A percentile compares a stretch with the other conserved stretches of the same genome.
These are phyloP conservation scores for Paecilomyces formosus DNA, from an alignment of 2,329 filamentous ascomycete genomes.

Conservation along the genomic window DNA sequence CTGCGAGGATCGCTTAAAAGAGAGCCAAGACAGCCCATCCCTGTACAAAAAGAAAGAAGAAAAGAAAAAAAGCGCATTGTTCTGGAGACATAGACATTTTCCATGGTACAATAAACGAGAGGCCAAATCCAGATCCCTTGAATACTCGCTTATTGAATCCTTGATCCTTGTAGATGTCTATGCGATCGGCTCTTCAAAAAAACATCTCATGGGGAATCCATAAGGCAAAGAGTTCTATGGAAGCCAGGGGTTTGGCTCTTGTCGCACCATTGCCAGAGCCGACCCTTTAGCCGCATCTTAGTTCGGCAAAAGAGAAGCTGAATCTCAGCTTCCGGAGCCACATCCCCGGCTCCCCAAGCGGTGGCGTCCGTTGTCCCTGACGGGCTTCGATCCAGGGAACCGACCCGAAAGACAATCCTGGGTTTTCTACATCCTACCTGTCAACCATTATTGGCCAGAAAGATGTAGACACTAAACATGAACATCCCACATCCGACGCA, in stretches of 20 bases:
- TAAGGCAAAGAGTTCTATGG: not conserved
- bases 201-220: not conserved
- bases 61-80: not conserved
- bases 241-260: not conserved
- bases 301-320: not conserved
- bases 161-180: not conserved
- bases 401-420: not conserved
- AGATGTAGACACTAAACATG: not conserved
- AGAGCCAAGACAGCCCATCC: not conserved
- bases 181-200: not conserved
- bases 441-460: not conserved
- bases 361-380: not conserved
- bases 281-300: not conserved
- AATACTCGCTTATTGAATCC: not conserved
- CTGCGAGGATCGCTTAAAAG: not conserved
- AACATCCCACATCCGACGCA: not conserved
- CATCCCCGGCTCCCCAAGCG: not conserved
- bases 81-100: not conserved
- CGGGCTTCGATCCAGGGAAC: not conserved
- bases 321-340: not conserved
- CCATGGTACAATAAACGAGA: not conserved
- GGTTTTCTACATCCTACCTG: not conserved
- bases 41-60: not conserved
- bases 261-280: not conserved
- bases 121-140: not conserved